Evolutionary conservation across 2,329 filamentous ascomycete species (phyloP), one percentile per base, ranked within the genome.

Genomic region (Alternaria ethzedia): DNA sequence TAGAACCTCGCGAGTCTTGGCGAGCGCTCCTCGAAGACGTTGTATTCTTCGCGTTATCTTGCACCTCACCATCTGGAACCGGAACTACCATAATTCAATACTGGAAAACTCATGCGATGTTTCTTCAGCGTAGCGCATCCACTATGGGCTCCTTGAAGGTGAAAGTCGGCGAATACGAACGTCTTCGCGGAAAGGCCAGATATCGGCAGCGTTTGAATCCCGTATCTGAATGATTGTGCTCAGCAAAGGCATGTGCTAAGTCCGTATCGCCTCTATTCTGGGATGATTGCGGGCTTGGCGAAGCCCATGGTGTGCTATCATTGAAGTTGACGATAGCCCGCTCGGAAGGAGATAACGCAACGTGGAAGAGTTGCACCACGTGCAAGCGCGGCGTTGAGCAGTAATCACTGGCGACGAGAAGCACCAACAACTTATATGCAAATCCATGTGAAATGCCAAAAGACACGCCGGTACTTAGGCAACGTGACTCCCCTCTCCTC

Each of bases 361-460:
- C 32, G 50, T 55, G 44, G 49, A 54, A 26, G 47, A 58, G 50
- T 59, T 25, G 60, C 50, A 59, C 55, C 32, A 9, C 32, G 56
- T 63, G 57, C 50, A 44, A 51, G 26, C 26, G 50, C 28, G 56
- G 49, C 56, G 44, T 41, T n/a, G 9, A 17, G 50, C 56, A 51
- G 23, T 26, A 44, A 13, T 4, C 50, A 36, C 13, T 30, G 4
- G 28, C 6, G n/a, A 12, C 41, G 26, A 28, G 25, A 26, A 47
- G 30, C 20, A 52, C 12, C 21, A 20, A 41, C 51, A n/a, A 41
- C 13, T 20, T 49, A 45, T 55, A 46, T n/a, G 25, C 13, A 25
- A 6, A 23, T 20, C 8, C n/a, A 17, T 6, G 15, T 30, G 6
- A 20, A 17, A 15, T 43, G 30, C 17, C 25, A 32, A 5, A n/a